Base-by-base conservation (phyloP, 2,329 filamentous ascomycete species). In the Aspergillus japonicus region DNA sequence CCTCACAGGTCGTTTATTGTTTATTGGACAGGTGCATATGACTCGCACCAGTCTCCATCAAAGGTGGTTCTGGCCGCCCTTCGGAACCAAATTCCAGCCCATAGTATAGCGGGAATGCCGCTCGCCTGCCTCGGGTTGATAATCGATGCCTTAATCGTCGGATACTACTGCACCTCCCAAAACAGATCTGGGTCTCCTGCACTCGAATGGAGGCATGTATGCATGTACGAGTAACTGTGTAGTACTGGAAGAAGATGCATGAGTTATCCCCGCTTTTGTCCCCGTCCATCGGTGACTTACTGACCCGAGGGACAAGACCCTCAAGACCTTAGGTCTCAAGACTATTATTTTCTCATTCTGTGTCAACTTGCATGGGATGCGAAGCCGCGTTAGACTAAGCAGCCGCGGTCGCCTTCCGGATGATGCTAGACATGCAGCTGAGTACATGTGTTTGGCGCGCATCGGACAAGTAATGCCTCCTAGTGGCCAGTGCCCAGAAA, bases 371-470 rank as follows among this genome's bases (percentile, higher is more conserved):
- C 29, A 24, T 44, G 3, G 29, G 51, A 44, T 19, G 5, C 39
- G 39, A 44, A 44, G 39, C 39, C 39, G 39, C 16, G 39, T 44
- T 44, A 44, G 39, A 44, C 39, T 44, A 7, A 24, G 35, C 33
- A 54, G 16, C 39, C 39, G 39, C 39, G 39, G 39, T 44, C 16
- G 39, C 23, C 39, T 53, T 50, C 23, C 54, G 19, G 52, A 61
- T 35, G 57, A 57, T 60, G 57, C 57, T 62, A 59, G 51, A 57
- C 56, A 61, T 61, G 39, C 39, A 44, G 23, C 23, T 23, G 3
- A 23, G 14, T 44, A 59, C 56, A 57, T 64, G 54, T 49, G 54
- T 58, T 54, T 44, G 49, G 50, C 54, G 47, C 33, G 26, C 54
- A 44, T 51, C 57, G 16, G 47, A 54, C 51, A 47, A 59, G 44